These are phyloP conservation scores for Nicotiana tabacum DNA, from an alignment of 257 asterid genomes.

Conservation along the genomic window DNA sequence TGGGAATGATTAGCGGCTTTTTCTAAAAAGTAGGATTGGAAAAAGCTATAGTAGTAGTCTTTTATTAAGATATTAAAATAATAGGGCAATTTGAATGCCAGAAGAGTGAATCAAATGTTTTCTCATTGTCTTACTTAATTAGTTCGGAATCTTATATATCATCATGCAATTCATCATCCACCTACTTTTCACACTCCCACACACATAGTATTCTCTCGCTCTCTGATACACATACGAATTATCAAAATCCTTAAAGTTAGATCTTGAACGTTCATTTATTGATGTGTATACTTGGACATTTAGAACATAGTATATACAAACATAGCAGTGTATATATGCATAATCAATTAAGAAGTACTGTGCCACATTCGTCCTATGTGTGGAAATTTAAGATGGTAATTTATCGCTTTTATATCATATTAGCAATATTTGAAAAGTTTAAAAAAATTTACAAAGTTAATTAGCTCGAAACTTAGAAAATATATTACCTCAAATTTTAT, in stretches of 20 bases:
- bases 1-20: slow-evolving; percentile 18
- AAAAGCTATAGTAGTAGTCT: slow-evolving; percentile 20
- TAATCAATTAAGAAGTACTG: not conserved
- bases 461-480: not conserved
- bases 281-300: not conserved
- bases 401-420: not conserved
- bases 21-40: slow-evolving; percentile 30
- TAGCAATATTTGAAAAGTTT: not conserved
- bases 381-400: not conserved
- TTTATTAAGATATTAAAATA: slow-evolving; percentile 18
- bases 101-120: slow-evolving; percentile 27
- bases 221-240: slow-evolving; percentile 5
- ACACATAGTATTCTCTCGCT: not conserved
- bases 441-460: not conserved
- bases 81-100: slow-evolving; percentile 30
- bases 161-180: slow-evolving; percentile 16
- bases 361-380: not conserved
- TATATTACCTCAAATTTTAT: not conserved
- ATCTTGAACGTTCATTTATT: slow-evolving; percentile 16
- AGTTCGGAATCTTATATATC: slow-evolving; percentile 24
- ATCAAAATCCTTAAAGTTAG: slow-evolving; percentile 10
- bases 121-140: slow-evolving; percentile 42
- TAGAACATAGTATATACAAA: not conserved
- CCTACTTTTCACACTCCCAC: slow-evolving; percentile 7
- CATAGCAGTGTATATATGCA: not conserved